These are phyloP conservation scores for Backusella australiensis DNA, from an alignment of 192 early-diverging fungal species.

Conservation along the genomic window DNA sequence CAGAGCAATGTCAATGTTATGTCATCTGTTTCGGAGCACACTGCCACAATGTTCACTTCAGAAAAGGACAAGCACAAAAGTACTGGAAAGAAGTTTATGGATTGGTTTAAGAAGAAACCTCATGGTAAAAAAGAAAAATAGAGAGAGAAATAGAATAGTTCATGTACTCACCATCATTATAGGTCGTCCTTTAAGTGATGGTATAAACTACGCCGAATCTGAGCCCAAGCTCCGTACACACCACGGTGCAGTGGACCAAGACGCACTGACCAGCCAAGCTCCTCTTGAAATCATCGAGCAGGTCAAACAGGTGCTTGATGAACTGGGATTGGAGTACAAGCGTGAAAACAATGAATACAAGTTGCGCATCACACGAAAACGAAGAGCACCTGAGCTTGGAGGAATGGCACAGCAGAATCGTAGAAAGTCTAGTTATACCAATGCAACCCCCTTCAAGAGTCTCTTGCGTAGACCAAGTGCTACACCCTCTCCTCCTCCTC, in stretches of 20 bases:
- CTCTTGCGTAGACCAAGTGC: slow-evolving; percentile 23
- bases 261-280: slow-evolving; percentile 61
- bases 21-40: slow-evolving; percentile 29
- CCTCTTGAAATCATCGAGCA: slow-evolving; percentile 68
- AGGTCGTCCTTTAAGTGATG: slow-evolving; percentile 17
- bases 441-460: slow-evolving; percentile 7
- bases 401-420: slow-evolving; percentile 15
- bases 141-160: not conserved
- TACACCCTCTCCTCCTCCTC: not conserved
- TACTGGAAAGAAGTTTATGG: slow-evolving; percentile 69
- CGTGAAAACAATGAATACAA: slow-evolving; percentile 54
- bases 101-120: slow-evolving; percentile 69
- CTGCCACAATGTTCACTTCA: not conserved
- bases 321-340: slow-evolving; percentile 54
- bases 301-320: slow-evolving; percentile 53
- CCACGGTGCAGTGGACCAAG: slow-evolving; percentile 71
- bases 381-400: slow-evolving; percentile 22
- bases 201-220: slow-evolving; percentile 15
- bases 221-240: slow-evolving; percentile 62
- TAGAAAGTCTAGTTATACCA: slow-evolving; percentile 7
- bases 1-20: not conserved
- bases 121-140: slow-evolving; percentile 35
- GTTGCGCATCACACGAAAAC: slow-evolving; percentile 48
- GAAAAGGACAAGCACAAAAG: slow-evolving; percentile 32
- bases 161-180: not conserved